Conservation (phyloP, 2,329 filamentous ascomycete species). For the Emmonsia crescens region DNA sequence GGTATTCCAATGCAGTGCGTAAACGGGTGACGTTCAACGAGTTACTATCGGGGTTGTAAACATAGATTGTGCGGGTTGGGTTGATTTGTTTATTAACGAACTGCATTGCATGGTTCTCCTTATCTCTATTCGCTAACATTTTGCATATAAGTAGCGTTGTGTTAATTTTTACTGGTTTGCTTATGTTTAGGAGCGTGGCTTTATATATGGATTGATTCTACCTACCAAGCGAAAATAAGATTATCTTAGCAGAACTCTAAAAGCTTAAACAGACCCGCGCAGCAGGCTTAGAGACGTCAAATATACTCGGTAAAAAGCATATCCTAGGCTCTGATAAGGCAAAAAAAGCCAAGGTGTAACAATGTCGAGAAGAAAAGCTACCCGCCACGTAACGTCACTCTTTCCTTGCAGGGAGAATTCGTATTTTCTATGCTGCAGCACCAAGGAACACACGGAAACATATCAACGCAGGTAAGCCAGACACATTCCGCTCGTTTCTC, state of each 20-base stretch:
- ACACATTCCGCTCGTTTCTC: not conserved
- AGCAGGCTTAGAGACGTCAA: too few relatives aligned
- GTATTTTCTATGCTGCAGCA: too few relatives aligned
- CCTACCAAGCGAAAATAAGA: not conserved
- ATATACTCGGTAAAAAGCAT: too few relatives aligned
- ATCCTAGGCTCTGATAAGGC: too few relatives aligned
- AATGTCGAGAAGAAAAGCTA: too few relatives aligned
- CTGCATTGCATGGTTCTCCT: not conserved
- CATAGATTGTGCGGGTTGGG: not conserved
- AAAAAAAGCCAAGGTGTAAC: too few relatives aligned
- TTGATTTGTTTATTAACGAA: not conserved
- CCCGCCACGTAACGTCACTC: too few relatives aligned
- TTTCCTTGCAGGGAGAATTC: too few relatives aligned
- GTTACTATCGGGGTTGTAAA: constrained; percentile 46
- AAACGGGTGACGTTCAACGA: constrained; percentile 77
- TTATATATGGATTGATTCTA: not conserved
- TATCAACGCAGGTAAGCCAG: too few relatives aligned
- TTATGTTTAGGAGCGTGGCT: not conserved
- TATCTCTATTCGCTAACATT: not conserved
- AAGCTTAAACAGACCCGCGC: not conserved
- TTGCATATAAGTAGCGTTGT: not conserved
- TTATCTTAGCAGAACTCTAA: not conserved
- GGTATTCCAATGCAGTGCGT: constrained; percentile 81
- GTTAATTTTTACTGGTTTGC: not conserved
- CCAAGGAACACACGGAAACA: too few relatives aligned